Conservation (phyloP, 2,329 filamentous ascomycete genomes). For the Colletotrichum australisinense region DNA sequence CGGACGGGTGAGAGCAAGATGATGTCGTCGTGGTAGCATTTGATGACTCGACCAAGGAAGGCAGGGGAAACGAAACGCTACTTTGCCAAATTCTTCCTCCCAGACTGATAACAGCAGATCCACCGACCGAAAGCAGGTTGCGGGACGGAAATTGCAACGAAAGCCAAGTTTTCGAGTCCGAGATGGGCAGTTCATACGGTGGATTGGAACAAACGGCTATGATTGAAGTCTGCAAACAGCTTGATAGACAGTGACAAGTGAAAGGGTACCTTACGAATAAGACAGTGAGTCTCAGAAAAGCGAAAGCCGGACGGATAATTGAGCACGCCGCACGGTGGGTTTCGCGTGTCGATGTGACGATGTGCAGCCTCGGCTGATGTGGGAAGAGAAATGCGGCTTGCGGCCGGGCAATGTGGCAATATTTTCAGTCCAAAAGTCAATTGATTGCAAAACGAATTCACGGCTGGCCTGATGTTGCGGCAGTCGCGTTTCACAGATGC, state of each 20-base stretch:
- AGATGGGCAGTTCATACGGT: background rate
- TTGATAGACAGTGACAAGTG: background rate
- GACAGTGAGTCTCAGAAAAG: background rate
- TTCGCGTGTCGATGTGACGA: background rate
- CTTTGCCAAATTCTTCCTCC: background rate
- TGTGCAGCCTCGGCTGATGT: background rate
- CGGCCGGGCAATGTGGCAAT: background rate
- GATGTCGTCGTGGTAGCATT: constrained; percentile 23
- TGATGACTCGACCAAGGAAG: constrained; percentile 14
- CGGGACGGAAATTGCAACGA: background rate
- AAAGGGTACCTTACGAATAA: background rate
- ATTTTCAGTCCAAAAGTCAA: background rate
- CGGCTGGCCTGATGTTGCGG: background rate
- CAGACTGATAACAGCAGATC: constrained; percentile 5
- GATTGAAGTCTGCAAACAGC: background rate
- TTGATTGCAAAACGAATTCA: background rate
- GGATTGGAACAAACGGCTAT: background rate
- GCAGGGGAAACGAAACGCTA: background rate
- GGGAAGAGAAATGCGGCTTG: background rate
- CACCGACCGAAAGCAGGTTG: constrained; percentile 25
- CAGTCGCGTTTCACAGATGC: constrained; percentile 1
- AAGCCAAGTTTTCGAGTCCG: background rate
- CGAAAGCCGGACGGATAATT: background rate
- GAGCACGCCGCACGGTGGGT: background rate
- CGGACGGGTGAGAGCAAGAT: constrained; percentile 16